Conservation (phyloP, 495 filamentous ascomycete genomes). For the Penicillium macrosclerotiorum region DNA sequence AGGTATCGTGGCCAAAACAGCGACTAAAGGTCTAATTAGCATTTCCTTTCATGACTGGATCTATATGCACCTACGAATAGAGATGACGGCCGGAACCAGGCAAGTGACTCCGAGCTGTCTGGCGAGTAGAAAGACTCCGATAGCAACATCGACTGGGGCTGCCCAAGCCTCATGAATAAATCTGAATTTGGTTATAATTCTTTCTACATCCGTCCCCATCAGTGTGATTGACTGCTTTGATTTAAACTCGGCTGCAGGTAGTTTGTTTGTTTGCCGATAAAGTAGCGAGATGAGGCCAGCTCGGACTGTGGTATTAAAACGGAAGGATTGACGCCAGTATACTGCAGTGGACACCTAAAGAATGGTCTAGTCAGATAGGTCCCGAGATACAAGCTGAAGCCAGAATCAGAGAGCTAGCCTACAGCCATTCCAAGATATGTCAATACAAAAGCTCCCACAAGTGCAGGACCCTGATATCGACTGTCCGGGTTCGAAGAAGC, state of each 20-base stretch:
- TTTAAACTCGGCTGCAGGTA: slow-evolving; percentile 20
- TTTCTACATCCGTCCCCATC: slow-evolving; percentile 54
- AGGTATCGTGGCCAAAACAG: slow-evolving; percentile 13
- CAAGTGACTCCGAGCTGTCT: slow-evolving; percentile 46
- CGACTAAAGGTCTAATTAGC: slow-evolving; percentile 3
- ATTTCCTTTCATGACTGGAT: slow-evolving; percentile 8
- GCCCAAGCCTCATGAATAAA: slow-evolving; percentile 52
- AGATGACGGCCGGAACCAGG: slow-evolving; percentile 45
- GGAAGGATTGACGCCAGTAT: slow-evolving; percentile 51
- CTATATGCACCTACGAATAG: slow-evolving; percentile 31
- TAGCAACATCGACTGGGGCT: slow-evolving; percentile 45
- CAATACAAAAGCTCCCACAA: slow-evolving; percentile 54
- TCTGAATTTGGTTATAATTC: slow-evolving; percentile 31
- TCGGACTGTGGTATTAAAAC: slow-evolving; percentile 50
- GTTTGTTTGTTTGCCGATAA: slow-evolving; percentile 30
- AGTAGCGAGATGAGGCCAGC: slow-evolving; percentile 44
- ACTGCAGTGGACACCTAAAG: slow-evolving; percentile 37
- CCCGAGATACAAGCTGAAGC: too few species aligned
- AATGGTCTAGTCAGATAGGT: too few species aligned
- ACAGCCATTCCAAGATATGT: slow-evolving; percentile 58
- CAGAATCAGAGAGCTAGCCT: slow-evolving; percentile 18
- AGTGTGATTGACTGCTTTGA: slow-evolving; percentile 50
- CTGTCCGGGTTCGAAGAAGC: slow-evolving; percentile 19
- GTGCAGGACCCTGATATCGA: slow-evolving; percentile 48
- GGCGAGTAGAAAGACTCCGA: slow-evolving; percentile 53